A percentile compares a stretch with the other conserved stretches of the same genome.
These are phyloP conservation scores for Laguncularia racemosa DNA, from an alignment of 345 rosid genomes.

Conservation along the genomic window DNA sequence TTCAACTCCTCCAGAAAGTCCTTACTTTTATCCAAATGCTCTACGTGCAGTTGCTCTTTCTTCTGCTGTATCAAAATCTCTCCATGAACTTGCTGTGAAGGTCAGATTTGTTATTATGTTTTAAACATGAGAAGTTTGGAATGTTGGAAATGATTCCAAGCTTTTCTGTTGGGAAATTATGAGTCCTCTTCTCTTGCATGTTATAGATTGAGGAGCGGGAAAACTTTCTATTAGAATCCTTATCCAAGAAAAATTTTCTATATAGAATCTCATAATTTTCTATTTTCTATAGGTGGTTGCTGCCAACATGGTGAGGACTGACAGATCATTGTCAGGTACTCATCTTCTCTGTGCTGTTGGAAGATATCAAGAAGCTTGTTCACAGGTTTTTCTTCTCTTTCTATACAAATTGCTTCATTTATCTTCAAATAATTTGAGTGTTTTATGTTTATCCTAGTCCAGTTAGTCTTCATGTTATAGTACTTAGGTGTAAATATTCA, in stretches of 20 bases:
- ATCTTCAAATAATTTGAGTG: too few relatives aligned
- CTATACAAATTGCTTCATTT: background rate
- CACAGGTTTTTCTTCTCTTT: constrained; percentile 51
- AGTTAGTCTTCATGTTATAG: background rate
- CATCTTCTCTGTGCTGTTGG: constrained; percentile 99
- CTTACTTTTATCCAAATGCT: constrained; percentile 89
- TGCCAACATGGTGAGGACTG: constrained; percentile 94
- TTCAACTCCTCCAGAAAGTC: constrained; percentile 82
- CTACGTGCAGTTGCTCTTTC: constrained; percentile 96
- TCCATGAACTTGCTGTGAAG: constrained; percentile 94
- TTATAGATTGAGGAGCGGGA: too few relatives aligned
- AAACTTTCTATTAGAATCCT: background rate
- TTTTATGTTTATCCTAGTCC: too few relatives aligned
- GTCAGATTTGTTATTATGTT: constrained; percentile 20
- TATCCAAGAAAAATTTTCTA: too few relatives aligned
- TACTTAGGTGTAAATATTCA: background rate
- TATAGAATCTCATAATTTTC: background rate
- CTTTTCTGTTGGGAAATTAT: too few relatives aligned
- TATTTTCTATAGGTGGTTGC: constrained; percentile 71
- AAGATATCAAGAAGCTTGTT: constrained; percentile 97
- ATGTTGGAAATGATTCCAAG: too few relatives aligned
- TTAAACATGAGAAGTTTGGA: background rate
- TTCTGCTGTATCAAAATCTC: constrained; percentile 92
- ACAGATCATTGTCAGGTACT: constrained; percentile 77
- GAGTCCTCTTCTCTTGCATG: too few relatives aligned